Conservation (phyloP, 1,139 yeast genomes). For the Yamadazyma aaseri region DNA sequence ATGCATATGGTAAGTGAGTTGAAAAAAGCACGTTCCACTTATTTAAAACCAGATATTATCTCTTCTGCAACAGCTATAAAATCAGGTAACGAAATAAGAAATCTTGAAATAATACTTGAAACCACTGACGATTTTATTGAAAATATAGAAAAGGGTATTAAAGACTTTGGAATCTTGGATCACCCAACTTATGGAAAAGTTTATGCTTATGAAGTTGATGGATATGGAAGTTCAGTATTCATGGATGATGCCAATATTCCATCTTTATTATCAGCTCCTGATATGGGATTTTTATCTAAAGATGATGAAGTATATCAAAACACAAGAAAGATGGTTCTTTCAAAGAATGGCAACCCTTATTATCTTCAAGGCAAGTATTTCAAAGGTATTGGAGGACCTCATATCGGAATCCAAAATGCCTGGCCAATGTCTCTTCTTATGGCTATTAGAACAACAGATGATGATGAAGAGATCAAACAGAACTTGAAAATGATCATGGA, state of each 20-base stretch:
- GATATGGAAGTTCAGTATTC: conserved; percentile 68
- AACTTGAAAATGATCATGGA: conserved; percentile 52
- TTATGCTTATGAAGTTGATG: conserved; percentile 87
- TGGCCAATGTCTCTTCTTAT: conserved; percentile 89
- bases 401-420: conserved; percentile 74
- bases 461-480: conserved; percentile 62
- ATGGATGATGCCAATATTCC: conserved; percentile 96
- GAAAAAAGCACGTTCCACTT: conserved; percentile 24
- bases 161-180: conserved; percentile 58
- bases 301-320: conserved; percentile 67
- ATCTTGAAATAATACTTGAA: conserved; percentile 14
- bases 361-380: conserved; percentile 60
- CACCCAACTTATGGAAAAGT: conserved; percentile 75
- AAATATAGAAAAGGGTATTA: conserved; percentile 55
- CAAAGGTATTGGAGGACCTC: conserved; percentile 89
- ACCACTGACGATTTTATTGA: conserved; percentile 36
- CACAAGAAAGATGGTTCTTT: conserved; percentile 74
- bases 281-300: conserved; percentile 59
- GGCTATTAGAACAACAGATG: conserved; percentile 70
- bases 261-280: conserved; percentile 77
- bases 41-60: conserved; percentile 16
- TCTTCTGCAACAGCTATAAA: conserved; percentile 5
- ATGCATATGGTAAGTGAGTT: conserved; percentile 74
- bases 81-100: no score
- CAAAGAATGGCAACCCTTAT: conserved; percentile 75